Conservation (phyloP, 495 filamentous ascomycete species). For the Penicillium cosmopolitanum region DNA sequence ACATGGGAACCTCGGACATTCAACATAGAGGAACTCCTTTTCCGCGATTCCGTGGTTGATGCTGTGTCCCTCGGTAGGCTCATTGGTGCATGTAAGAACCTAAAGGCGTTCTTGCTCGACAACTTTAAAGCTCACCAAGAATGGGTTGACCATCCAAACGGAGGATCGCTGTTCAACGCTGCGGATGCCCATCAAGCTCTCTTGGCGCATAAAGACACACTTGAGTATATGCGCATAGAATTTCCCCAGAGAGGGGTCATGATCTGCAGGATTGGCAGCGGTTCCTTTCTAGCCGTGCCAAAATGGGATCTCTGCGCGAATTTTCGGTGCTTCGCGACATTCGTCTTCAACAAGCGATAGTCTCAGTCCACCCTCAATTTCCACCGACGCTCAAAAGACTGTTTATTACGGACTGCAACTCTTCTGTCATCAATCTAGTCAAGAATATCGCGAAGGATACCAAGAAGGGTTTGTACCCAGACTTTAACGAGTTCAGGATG, state of each 20-base stretch:
- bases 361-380: slow-evolving; percentile 28
- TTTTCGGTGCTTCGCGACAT: slow-evolving; percentile 28
- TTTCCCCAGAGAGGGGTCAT: slow-evolving; percentile 3
- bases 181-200: slow-evolving; percentile 20
- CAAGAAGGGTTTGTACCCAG: slow-evolving; percentile 24
- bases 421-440: slow-evolving; percentile 23
- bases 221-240: slow-evolving; percentile 22
- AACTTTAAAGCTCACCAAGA: slow-evolving; percentile 15
- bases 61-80: slow-evolving; percentile 17
- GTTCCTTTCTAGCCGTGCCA: slow-evolving; percentile 10
- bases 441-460: slow-evolving; percentile 27
- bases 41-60: slow-evolving; percentile 24
- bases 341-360: slow-evolving; percentile 22
- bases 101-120: slow-evolving; percentile 22
- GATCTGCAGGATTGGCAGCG: slow-evolving; percentile 7
- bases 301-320: slow-evolving; percentile 26
- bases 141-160: neutral
- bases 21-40: slow-evolving; percentile 6
- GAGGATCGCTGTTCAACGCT: slow-evolving; percentile 18
- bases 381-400: slow-evolving; percentile 22
- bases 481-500: slow-evolving; percentile 19
- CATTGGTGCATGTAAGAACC: slow-evolving; percentile 22
- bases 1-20: slow-evolving; percentile 21
- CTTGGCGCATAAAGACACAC: slow-evolving; percentile 28
- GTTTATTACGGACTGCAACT: slow-evolving; percentile 29